Evolutionary conservation across 257 asterid genomes (phyloP).

Genomic region (Lycium ferocissimum): DNA sequence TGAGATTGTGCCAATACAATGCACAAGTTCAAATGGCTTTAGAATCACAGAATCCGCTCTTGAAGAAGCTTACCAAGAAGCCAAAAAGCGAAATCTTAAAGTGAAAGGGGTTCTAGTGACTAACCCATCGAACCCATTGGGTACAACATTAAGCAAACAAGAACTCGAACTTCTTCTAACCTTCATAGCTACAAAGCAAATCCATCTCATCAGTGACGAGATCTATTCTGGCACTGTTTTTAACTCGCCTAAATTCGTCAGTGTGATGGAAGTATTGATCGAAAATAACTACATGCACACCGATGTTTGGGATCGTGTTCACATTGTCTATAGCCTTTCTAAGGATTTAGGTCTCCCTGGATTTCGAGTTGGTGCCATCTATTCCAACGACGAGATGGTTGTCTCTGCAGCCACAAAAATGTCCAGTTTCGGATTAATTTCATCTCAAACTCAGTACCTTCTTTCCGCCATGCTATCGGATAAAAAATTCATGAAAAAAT

Average conservation of each 20-base stretch:
- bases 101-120: slow-evolving; percentile 35
- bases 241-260: slow-evolving; percentile 30
- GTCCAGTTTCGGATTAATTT: slow-evolving; percentile 35
- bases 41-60: slow-evolving; percentile 31
- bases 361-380: slow-evolving; percentile 36
- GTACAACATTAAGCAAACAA: slow-evolving; percentile 28
- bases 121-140: slow-evolving; percentile 35
- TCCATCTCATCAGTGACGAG: slow-evolving; percentile 37
- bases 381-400: slow-evolving; percentile 31
- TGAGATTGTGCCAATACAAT: slow-evolving; percentile 34
- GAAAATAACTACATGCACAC: slow-evolving; percentile 2
- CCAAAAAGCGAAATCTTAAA: slow-evolving; percentile 5
- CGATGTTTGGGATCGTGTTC: slow-evolving; percentile 7
- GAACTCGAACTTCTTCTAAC: slow-evolving; percentile 27
- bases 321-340: slow-evolving; percentile 34
- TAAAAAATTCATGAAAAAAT: slow-evolving; percentile 22
- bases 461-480: slow-evolving; percentile 27
- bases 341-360: slow-evolving; percentile 35
- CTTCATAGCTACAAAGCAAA: slow-evolving; percentile 18
- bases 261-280: slow-evolving; percentile 27
- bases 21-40: slow-evolving; percentile 29
- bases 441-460: slow-evolving; percentile 36
- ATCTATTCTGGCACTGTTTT: slow-evolving; percentile 34
- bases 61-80: slow-evolving; percentile 31
- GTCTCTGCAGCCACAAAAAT: slow-evolving; percentile 35